Conservation (phyloP, 164 flowering plant genomes). For the Nelumbo lutea region DNA sequence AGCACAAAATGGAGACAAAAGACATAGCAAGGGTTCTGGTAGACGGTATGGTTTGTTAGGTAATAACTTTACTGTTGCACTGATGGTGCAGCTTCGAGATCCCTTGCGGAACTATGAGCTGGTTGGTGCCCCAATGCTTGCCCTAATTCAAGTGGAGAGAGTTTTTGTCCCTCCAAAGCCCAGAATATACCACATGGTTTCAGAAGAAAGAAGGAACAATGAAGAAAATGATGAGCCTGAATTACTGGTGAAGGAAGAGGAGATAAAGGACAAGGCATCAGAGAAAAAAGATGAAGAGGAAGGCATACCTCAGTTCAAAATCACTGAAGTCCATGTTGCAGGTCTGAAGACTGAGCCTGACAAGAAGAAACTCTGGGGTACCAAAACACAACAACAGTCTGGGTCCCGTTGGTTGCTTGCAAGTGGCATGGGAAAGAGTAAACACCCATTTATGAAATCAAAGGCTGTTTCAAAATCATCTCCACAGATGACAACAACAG, state of each 20-base stretch:
- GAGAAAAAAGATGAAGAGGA: constrained; percentile 38
- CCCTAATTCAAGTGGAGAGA: constrained; percentile 87
- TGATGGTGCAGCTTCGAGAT: constrained; percentile 93
- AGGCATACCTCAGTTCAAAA: constrained; percentile 51
- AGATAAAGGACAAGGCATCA: constrained; percentile 27
- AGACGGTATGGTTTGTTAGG: constrained; percentile 77
- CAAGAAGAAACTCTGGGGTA: constrained; percentile 44
- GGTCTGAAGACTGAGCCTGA: constrained; percentile 50
- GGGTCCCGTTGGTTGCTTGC: constrained; percentile 96
- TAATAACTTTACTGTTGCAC: constrained; percentile 82
- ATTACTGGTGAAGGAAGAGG: constrained; percentile 11
- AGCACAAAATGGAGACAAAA: constrained; percentile 49
- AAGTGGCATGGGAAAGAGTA: constrained; percentile 76
- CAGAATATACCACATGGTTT: constrained; percentile 55
- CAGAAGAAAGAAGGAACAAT: constrained; percentile 23
- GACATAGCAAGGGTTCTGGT: constrained; percentile 43
- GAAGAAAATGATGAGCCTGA: constrained; percentile 52
- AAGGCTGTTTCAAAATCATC: constrained; percentile 38
- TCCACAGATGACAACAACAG: constrained; percentile 27
- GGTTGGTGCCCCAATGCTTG: constrained; percentile 95
- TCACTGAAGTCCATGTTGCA: constrained; percentile 60
- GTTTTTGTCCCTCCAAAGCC: constrained; percentile 84
- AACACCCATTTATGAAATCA: constrained; percentile 50
- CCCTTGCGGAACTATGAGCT: constrained; percentile 86
- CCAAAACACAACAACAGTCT: constrained; percentile 49